Conservation (phyloP, 2,329 filamentous ascomycete species). For the Aspergillus cejpii region DNA sequence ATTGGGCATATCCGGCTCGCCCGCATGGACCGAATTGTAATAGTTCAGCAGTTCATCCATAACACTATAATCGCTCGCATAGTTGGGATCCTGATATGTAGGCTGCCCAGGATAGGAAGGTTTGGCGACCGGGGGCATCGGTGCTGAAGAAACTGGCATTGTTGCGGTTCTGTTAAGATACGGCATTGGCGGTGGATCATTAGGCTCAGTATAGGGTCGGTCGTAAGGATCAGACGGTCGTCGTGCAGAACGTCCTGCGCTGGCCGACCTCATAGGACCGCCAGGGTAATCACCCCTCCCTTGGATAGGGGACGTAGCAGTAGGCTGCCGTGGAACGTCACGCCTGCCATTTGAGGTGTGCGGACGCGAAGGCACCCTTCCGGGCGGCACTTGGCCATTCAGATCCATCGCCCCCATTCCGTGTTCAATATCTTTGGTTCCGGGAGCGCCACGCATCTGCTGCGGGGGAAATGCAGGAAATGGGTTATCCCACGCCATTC, state of each 20-base stretch:
- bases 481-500: conserved; percentile 44
- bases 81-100: conserved; percentile 29
- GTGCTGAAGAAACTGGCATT: conserved; percentile 25
- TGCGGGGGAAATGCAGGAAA: conserved; percentile 40
- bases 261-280: conserved; percentile 23
- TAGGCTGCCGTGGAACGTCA: conserved; percentile 24
- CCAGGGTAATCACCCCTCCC: conserved; percentile 20
- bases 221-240: conserved; percentile 16
- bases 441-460: conserved; percentile 29
- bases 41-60: conserved; percentile 44
- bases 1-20: conserved; percentile 56
- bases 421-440: conserved; percentile 32
- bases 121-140: conserved; percentile 11
- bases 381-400: conserved; percentile 24
- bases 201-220: conserved; percentile 24
- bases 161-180: conserved; percentile 34
- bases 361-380: conserved; percentile 26
- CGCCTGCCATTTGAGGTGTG: conserved; percentile 36
- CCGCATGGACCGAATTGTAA: conserved; percentile 44
- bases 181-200: conserved; percentile 24
- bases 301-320: conserved; percentile 20
- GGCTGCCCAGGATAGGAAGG: conserved; percentile 34
- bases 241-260: conserved; percentile 19
- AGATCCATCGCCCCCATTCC: conserved; percentile 38
- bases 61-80: conserved; percentile 19